Evolutionary conservation across 768 basidiomycete species (phyloP).

Genomic region (Collybia sp.): DNA sequence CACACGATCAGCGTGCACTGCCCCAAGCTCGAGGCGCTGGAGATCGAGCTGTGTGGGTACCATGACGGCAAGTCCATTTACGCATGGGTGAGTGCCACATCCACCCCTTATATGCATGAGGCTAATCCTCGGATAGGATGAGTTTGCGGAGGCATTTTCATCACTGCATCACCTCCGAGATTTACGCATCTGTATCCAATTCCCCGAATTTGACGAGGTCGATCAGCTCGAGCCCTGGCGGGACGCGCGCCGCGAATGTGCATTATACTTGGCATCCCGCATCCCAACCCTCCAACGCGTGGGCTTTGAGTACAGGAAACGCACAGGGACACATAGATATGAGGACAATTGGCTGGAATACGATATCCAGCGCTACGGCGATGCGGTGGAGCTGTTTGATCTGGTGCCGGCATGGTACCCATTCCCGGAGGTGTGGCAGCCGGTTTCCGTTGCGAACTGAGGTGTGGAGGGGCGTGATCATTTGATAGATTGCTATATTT

Average conservation of each 20-base stretch:
- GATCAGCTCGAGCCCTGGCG: conserved; percentile 26
- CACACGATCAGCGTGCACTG: conserved; percentile 25
- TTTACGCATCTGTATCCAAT: conserved; percentile 32
- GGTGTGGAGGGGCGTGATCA: no score
- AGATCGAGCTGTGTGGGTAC: conserved; percentile 38
- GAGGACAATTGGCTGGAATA: conserved; percentile 40
- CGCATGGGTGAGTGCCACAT: conserved; percentile 29
- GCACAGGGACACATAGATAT: conserved; percentile 31
- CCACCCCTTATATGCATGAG: background rate
- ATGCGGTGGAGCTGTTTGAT: conserved; percentile 21
- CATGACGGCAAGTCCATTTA: conserved; percentile 31
- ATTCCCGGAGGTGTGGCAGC: conserved; percentile 36
- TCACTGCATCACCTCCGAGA: conserved; percentile 15
- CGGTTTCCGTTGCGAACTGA: conserved; percentile 7
- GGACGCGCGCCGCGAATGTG: conserved; percentile 27
- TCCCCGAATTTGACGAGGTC: conserved; percentile 29
- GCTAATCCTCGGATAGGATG: conserved; percentile 17
- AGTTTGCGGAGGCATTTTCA: conserved; percentile 27
- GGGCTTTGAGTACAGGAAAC: conserved; percentile 37
- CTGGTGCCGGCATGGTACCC: conserved; percentile 31
- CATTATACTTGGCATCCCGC: conserved; percentile 26
- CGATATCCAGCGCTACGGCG: conserved; percentile 21
- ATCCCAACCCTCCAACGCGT: conserved; percentile 24
- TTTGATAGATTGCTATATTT: no score
- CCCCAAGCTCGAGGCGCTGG: conserved; percentile 30